A percentile compares a stretch with the other conserved stretches of the same genome.
Conservation (phyloP, 768 basidiomycete species). For the Lactarius psammicola region DNA sequence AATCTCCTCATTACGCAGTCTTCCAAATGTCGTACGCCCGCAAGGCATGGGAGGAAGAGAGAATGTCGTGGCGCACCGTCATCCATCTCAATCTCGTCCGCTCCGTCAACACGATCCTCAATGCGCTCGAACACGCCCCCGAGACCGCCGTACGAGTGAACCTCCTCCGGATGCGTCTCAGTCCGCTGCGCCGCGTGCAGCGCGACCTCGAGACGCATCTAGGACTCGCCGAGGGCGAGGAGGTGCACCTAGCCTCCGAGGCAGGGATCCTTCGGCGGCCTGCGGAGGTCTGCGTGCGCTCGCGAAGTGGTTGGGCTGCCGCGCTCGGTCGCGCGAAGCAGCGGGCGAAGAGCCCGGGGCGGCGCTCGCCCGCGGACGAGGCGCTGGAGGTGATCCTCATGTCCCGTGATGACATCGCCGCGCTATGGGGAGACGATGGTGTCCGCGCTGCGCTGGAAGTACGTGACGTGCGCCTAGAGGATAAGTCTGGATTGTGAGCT, state of each 20-base stretch:
- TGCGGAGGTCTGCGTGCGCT: slow-evolving; percentile 36
- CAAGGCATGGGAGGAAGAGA: slow-evolving; percentile 55
- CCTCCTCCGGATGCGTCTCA: slow-evolving; percentile 29
- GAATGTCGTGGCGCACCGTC: slow-evolving; percentile 75
- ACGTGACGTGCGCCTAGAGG: slow-evolving; percentile 54
- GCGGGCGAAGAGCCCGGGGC: slow-evolving; percentile 12
- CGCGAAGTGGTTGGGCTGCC: slow-evolving; percentile 35
- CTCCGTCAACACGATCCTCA: slow-evolving; percentile 43
- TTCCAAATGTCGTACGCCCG: slow-evolving; percentile 19
- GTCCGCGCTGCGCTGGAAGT: slow-evolving; percentile 59
- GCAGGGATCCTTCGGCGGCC: slow-evolving; percentile 9
- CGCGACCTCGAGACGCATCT: slow-evolving; percentile 18
- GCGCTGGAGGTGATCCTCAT: slow-evolving; percentile 56
- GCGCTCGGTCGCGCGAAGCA: slow-evolving; percentile 31
- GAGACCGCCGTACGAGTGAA: slow-evolving; percentile 8
- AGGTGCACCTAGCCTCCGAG: slow-evolving; percentile 11
- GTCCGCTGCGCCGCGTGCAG: slow-evolving; percentile 37
- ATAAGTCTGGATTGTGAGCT: slow-evolving; percentile 72
- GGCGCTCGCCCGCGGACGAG: slow-evolving; percentile 45
- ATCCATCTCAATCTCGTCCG: slow-evolving; percentile 61
- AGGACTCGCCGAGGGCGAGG: slow-evolving; percentile 17
- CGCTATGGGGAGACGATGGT: slow-evolving; percentile 63
- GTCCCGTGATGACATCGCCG: slow-evolving; percentile 64
- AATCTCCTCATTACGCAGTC: neutral
- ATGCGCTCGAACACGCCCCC: slow-evolving; percentile 35